Evolutionary conservation across 1,139 yeast genomes (phyloP), one percentile per base, ranked within the genome.

Genomic region (Geotrichum citri-aurantii): DNA sequence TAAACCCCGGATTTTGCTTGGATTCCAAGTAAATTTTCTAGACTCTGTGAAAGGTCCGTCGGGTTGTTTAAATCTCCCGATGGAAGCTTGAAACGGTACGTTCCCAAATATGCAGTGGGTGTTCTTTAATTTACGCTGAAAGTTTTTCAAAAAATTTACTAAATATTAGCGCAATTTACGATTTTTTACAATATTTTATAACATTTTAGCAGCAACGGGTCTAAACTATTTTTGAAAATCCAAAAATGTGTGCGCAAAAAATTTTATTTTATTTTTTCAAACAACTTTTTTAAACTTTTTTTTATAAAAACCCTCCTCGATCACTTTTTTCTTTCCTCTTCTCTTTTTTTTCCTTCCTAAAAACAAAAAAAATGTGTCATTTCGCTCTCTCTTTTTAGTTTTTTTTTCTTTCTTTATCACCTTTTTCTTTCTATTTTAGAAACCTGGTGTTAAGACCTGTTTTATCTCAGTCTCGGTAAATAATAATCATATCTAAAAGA

Each of bases 351-450:
- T 50, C 19, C 51, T 48, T 33, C 8, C 27, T 29, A 50, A 31
- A 50, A 50, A 21, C 52, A 29, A 50, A 50, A 50, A 50, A 50
- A 24, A 50, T 50, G 52, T 50, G 44, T 50, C 44, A 31, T 19
- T 33, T 27, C 51, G 33, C 23, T 48, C 26, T 26, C 37, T 21
- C 37, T 40, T 33, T 40, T 50, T 50, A 50, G 37, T 24, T 17
- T 5, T 37, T 49, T 49, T 17, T 48, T 19, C 19, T 48, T 24
- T 48, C 23, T 26, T 29, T 48, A 17, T 24, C 27, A 12, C 10
- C 21, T 10, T 19, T 44, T 50, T 11, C 31, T 19, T 46, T 23
- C 21, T 46, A 14, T 46, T 46, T 12, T 21, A 46, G 48, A 46
- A 23, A 46, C 29, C 48, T 46, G 26, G 48, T 46, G 21, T 46